Evolutionary conservation across 164 flowering plant species (phyloP).

Genomic region (Stephania yunnanensis): DNA sequence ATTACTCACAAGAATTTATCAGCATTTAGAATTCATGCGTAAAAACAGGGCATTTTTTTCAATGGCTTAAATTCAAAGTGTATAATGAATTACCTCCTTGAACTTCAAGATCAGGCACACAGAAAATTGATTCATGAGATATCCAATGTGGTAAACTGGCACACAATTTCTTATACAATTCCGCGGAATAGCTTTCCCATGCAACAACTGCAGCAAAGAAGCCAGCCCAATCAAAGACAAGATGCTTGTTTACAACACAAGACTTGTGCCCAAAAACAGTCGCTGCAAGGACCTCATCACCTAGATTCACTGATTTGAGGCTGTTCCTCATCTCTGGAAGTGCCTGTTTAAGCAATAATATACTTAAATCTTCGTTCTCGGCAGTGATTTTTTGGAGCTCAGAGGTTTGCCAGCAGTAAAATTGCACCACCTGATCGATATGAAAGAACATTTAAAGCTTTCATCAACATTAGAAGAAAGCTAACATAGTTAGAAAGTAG

Average conservation of each 20-base stretch:
- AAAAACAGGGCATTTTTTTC: not conserved
- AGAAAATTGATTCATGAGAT: constrained; percentile 40
- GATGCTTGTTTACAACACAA: constrained; percentile 5
- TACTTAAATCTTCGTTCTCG: constrained; percentile 9
- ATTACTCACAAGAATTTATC: not conserved
- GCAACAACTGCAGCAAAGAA: constrained; percentile 40
- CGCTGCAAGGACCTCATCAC: constrained; percentile 33
- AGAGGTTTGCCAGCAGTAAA: constrained; percentile 53
- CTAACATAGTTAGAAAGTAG: not conserved
- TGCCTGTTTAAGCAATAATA: constrained; percentile 20
- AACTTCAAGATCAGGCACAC: constrained; percentile 17
- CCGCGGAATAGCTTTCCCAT: constrained; percentile 51
- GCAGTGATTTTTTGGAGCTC: constrained; percentile 16
- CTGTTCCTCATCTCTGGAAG: constrained; percentile 20
- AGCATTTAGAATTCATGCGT: not conserved
- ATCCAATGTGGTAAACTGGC: constrained; percentile 53
- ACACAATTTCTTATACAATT: constrained; percentile 31
- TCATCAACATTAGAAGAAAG: not conserved
- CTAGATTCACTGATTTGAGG: constrained; percentile 24
- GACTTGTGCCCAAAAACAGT: constrained; percentile 20
- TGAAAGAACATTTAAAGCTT: not conserved
- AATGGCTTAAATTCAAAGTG: not conserved
- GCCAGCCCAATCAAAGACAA: constrained; percentile 30
- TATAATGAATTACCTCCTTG: not conserved
- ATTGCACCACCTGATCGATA: constrained; percentile 61